phyloP scores from a whole-genome alignment of 345 rosid species.

The Isatis tinctoria region DNA sequence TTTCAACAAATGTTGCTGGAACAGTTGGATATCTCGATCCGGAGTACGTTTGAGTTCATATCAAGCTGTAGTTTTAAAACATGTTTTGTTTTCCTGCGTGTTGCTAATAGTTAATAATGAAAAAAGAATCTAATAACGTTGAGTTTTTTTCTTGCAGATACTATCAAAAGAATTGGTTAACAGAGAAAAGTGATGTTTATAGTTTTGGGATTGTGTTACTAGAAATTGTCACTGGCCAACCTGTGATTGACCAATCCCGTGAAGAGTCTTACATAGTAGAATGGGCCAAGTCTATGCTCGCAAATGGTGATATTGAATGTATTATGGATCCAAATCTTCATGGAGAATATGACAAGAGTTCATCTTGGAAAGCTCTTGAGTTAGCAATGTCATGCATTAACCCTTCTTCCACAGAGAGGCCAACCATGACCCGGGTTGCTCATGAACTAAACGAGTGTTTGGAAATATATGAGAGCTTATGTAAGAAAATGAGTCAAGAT shows the following conservation, averaged over 20 bases:
- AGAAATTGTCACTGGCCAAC: conserved; percentile 37
- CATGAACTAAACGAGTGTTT: conserved; percentile 31
- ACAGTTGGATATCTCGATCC: conserved; percentile 47
- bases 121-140: too few relatives aligned
- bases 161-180: conserved; percentile 26
- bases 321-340: conserved; percentile 23
- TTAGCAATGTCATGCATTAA: conserved; percentile 25
- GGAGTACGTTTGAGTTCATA: conserved; percentile 39
- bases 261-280: conserved; percentile 20
- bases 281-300: conserved; percentile 16
- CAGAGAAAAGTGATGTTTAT: conserved; percentile 44
- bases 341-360: conserved; percentile 6
- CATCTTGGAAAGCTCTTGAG: conserved; percentile 32
- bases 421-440: conserved; percentile 34
- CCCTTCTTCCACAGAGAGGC: conserved; percentile 21
- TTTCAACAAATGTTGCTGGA: conserved; percentile 28
- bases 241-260: conserved; percentile 10
- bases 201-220: conserved; percentile 46
- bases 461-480: conserved; percentile 2
- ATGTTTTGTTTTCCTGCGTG: neutral
- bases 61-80: neutral
- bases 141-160: conserved; percentile 23
- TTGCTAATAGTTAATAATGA: too few relatives aligned
- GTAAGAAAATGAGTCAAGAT: neutral
- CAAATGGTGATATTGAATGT: conserved; percentile 14